Evolutionary conservation across 2,329 filamentous ascomycete species (phyloP), one percentile per base, ranked within the genome.

Genomic region (Cladosporium sp.): DNA sequence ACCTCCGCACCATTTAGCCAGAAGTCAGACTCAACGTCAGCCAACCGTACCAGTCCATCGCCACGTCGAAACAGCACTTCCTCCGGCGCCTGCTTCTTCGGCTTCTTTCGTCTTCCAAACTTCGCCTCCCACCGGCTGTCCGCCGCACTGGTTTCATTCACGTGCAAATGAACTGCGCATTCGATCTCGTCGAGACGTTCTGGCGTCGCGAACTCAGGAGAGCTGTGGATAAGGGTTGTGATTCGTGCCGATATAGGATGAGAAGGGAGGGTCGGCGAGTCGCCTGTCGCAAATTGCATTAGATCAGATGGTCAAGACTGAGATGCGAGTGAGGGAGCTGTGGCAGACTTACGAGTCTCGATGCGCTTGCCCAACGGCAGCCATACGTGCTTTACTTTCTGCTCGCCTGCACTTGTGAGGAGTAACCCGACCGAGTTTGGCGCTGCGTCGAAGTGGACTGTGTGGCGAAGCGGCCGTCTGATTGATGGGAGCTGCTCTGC

Each of bases 11-110:
- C 71, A 22, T 69, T 66, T 15, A 30, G n/a, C 43, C 43, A 47
- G 43, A 47, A 47, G 22, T 47, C 43, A 17, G 43, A 47, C 12
- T 47, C 22, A 7, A 47, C 22, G 12, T 47, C 43, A 20, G 43
- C 43, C 50, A 76, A 69, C 3, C 62, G 62, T 15, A 76, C 69
- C 30, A 65, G 45, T 6, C 67, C 70, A 54, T 76, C 73, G 19
- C 51, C 59, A 8, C 65, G 58, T 51, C 65, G 65, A 52, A 76
- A 73, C 60, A 64, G 62, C 14, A 67, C 62, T 11, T 28, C 20
- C 11, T 38, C 30, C 28, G 30, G 15, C 25, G 43, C 43, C 15
- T 47, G 43, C 40, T 45, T 45, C 40, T 37, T 43, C 15, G 28
- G 25, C 11, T 15, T 45, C 20, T 37, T 55, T 12, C 40, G 28